Evolutionary conservation across 2,329 filamentous ascomycete genomes (phyloP), one percentile per base, ranked within the genome.

Genomic region (Aspergillus sp.): DNA sequence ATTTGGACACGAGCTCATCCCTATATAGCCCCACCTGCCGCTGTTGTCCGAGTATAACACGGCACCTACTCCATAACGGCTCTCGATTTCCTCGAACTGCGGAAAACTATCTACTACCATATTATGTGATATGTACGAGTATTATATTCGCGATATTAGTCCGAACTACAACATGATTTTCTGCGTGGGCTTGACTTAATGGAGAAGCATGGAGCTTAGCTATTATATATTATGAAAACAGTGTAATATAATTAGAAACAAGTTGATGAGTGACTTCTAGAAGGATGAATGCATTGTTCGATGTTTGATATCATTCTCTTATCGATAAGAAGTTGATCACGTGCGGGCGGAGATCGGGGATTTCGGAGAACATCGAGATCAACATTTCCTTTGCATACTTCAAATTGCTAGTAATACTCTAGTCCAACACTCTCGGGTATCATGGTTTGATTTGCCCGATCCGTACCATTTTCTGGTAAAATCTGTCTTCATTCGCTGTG

Each of bases 281-380:
- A 9, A 37, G 35, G 14, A n/a, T 37, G 35, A n/a, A 37, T 7
- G 12, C 14, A 15, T 37, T n/a, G 2, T 12, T 33, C 11, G 35
- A n/a, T n/a, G 15, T 37, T 37, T n/a, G 35, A 15, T 45, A 9
- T 15, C 15, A 46, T 7, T 11, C 39, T 23, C 5, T 45, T 44
- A 40, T 47, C 41, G 48, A 56, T 54, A 56, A 58, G 52, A 41
- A 7, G 6, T 23, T 7, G 2, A 46, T 61, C 59, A 58, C 59
- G 59, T 61, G 59, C 3, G 9, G 5, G 40, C 21, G 46, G 49
- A 44, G 44, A 33, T 52, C n/a, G 45, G 17, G 33, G 58, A 48
- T 44, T 61, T 60, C 57, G 58, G 49, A 6, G 51, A 39, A 8
- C 17, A 25, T 25, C 17, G 23, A 53, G 6, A 44, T 53, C 35